Conservation (phyloP, 495 filamentous ascomycete species). For the Acidiella bohemica region DNA sequence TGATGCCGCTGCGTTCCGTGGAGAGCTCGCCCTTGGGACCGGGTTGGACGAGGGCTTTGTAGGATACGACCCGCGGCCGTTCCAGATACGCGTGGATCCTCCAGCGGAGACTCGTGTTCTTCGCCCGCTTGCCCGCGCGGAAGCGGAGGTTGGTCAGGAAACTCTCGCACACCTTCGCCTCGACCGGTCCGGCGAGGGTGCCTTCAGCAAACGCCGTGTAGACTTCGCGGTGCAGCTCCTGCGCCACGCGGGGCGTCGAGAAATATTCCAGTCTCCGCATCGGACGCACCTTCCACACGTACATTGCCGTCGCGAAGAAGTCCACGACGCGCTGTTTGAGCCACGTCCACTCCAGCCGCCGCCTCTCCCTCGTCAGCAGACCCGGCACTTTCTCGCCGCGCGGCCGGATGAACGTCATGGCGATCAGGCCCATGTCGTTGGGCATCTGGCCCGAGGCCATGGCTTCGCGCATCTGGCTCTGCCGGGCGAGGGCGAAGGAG, state of each 20-base stretch:
- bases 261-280: conserved; percentile 32
- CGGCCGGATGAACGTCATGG: conserved; percentile 19
- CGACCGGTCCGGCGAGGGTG: conserved; percentile 43
- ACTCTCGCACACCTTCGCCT: conserved; percentile 45
- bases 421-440: conserved; percentile 12
- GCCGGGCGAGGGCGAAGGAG: conserved; percentile 2
- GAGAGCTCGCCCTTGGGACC: conserved; percentile 26
- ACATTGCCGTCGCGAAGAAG: conserved; percentile 17
- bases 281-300: conserved; percentile 33
- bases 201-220: conserved; percentile 60
- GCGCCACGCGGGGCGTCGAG: conserved; percentile 37
- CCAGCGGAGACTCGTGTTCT: conserved; percentile 45
- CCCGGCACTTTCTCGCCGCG: conserved; percentile 10
- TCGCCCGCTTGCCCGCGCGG: conserved; percentile 43
- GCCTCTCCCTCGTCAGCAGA: conserved; percentile 1
- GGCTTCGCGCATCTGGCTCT: not conserved
- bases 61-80: conserved; percentile 46
- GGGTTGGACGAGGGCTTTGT: conserved; percentile 41
- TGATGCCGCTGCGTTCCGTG: conserved; percentile 36
- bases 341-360: conserved; percentile 17
- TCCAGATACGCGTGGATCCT: conserved; percentile 49
- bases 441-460: conserved; percentile 3
- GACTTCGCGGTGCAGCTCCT: conserved; percentile 52
- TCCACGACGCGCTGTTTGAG: conserved; percentile 8
- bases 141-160: conserved; percentile 41